A percentile compares a stretch with the other conserved stretches of the same genome.
Conservation (phyloP, 1,139 yeast genomes). For the Blastobotrys buckinghamii region DNA sequence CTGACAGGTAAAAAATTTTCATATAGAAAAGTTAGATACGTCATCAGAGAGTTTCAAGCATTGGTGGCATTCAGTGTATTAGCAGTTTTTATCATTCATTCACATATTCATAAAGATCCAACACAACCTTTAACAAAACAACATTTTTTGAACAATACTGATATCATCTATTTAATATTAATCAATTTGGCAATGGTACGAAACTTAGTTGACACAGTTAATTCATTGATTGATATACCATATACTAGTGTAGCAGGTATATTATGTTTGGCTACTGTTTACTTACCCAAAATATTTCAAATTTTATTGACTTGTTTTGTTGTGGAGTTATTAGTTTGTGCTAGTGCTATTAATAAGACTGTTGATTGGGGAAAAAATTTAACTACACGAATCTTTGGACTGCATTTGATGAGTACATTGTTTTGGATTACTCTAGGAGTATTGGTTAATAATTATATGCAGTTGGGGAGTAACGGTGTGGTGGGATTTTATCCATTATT, state of each 20-base stretch:
- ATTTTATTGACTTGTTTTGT: not conserved
- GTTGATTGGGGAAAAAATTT: not conserved
- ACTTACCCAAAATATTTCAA: constrained; percentile 3
- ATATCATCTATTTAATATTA: not conserved
- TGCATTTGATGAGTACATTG: not conserved
- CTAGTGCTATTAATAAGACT: not conserved
- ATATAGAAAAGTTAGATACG: not conserved
- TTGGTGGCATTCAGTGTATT: constrained; percentile 5
- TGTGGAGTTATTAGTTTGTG: constrained; percentile 1
- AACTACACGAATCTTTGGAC: not conserved
- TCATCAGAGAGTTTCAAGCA: constrained; percentile 4
- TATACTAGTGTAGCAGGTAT: constrained; percentile 6
- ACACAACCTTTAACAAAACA: too few relatives aligned
- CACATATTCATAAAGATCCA: not conserved
- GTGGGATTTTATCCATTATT: constrained; percentile 6
- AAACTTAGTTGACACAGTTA: not conserved
- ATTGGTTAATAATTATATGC: not conserved
- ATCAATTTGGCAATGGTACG: constrained; percentile 1
- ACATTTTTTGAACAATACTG: not conserved
- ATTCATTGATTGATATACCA: not conserved
- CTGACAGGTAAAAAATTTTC: not conserved
- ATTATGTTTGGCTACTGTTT: constrained; percentile 1
- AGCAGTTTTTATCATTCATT: constrained; percentile 1
- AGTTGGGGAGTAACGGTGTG: not conserved
- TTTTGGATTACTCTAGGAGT: constrained; percentile 4